Percentiles rank a stretch among this genome's conserved stretches.
Evolutionary conservation across 2,329 filamentous ascomycete genomes (phyloP).

Genomic region (Chaetomium globosum): DNA sequence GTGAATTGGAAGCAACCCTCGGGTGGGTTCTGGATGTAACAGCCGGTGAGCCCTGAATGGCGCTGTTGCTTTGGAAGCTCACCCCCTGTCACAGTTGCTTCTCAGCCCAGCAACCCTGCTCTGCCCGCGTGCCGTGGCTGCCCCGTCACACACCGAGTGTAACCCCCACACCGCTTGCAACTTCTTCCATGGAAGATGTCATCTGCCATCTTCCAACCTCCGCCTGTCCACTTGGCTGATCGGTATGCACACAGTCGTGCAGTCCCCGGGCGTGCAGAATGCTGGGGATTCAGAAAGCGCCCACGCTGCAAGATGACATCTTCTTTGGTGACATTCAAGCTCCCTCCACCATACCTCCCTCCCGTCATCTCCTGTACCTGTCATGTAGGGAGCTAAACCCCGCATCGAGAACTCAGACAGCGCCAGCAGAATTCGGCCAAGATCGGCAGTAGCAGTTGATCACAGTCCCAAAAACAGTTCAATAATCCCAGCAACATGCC

Average conservation of each 20-base stretch:
- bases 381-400: not conserved
- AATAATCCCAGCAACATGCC: no score
- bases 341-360: not conserved
- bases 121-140: conserved; percentile 1
- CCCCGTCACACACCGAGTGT: not conserved
- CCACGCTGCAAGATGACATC: conserved; percentile 2
- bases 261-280: no score
- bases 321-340: not conserved
- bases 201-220: not conserved
- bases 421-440: no score
- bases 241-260: no score
- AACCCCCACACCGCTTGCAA: conserved; percentile 1
- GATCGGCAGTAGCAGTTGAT: no score
- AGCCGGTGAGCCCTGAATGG: conserved; percentile 9
- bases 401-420: not conserved
- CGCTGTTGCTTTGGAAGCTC: conserved; percentile 8
- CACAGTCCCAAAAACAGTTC: no score
- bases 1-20: conserved; percentile 7
- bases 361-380: no score
- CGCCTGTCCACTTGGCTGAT: not conserved
- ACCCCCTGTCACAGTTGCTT: not conserved
- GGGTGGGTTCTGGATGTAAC: conserved; percentile 7
- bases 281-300: not conserved
- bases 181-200: not conserved
- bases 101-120: conserved; percentile 3